Conservation (phyloP, 352 stramenopile species). For the Pythium volutum region DNA sequence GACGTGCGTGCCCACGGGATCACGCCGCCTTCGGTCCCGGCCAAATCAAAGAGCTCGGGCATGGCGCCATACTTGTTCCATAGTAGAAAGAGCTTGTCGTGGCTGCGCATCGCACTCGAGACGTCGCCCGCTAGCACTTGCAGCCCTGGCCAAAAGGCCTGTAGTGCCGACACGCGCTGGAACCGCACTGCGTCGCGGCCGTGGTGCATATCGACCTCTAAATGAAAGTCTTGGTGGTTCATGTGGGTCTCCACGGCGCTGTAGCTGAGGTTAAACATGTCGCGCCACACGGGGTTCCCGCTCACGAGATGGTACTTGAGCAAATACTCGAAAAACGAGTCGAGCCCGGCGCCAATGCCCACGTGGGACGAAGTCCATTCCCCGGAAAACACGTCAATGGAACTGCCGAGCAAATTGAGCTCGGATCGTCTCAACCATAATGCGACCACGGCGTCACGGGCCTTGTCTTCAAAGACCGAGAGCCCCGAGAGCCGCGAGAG, state of each 20-base stretch:
- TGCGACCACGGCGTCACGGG: conserved; percentile 54
- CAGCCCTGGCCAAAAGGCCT: conserved; percentile 96
- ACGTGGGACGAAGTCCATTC: conserved; percentile 74
- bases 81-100: conserved; percentile 94
- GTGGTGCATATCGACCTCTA: conserved; percentile 87
- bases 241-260: conserved; percentile 69
- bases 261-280: conserved; percentile 91
- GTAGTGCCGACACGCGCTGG: conserved; percentile 81
- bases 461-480: conserved; percentile 55
- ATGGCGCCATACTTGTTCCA: conserved; percentile 94
- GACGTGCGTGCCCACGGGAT: conserved; percentile 83
- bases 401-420: conserved; percentile 93
- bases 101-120: conserved; percentile 79
- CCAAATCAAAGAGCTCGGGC: conserved; percentile 93
- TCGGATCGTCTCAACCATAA: conserved; percentile 78
- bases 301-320: conserved; percentile 98
- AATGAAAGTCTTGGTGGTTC: conserved; percentile 71
- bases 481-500: conserved; percentile 84
- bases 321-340: conserved; percentile 98
- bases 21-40: conserved; percentile 34
- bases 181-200: conserved; percentile 56
- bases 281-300: conserved; percentile 88
- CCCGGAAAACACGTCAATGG: conserved; percentile 91
- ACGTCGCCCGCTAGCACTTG: conserved; percentile 95
- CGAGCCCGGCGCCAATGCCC: conserved; percentile 91